These are phyloP conservation scores for Boletus reticuloceps DNA, from an alignment of 768 basidiomycete genomes.

Conservation along the genomic window DNA sequence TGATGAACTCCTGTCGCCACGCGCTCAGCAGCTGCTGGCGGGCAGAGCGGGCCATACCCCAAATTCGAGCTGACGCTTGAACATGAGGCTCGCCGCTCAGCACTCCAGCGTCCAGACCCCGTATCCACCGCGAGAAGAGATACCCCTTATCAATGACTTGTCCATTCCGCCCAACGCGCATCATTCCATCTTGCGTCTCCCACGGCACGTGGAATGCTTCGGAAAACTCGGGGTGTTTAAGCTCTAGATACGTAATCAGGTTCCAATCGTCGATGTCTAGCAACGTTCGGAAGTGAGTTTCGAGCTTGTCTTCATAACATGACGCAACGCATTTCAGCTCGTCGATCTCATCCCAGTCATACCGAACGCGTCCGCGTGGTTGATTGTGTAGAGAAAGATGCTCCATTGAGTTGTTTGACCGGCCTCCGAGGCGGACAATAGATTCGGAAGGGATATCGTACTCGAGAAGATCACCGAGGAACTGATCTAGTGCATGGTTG, in stretches of 20 bases:
- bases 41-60: constrained; percentile 33
- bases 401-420: constrained; percentile 46
- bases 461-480: constrained; percentile 56
- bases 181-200: constrained; percentile 42
- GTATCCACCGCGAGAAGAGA: constrained; percentile 46
- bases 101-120: constrained; percentile 43
- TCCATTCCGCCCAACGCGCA: constrained; percentile 41
- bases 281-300: neutral
- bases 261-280: constrained; percentile 26
- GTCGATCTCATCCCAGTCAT: constrained; percentile 11
- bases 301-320: constrained; percentile 32
- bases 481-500: constrained; percentile 71
- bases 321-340: constrained; percentile 29
- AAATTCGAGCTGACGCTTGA: constrained; percentile 31
- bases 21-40: constrained; percentile 27
- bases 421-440: constrained; percentile 60
- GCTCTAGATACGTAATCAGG: constrained; percentile 45
- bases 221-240: constrained; percentile 40
- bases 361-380: neutral
- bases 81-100: constrained; percentile 33
- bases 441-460: constrained; percentile 48
- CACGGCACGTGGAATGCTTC: constrained; percentile 44
- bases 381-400: constrained; percentile 38
- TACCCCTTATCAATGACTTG: constrained; percentile 36
- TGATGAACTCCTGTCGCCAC: constrained; percentile 37